Conservation (phyloP, 1,284 basidiomycete genomes). For the Jaminaea rosea region DNA sequence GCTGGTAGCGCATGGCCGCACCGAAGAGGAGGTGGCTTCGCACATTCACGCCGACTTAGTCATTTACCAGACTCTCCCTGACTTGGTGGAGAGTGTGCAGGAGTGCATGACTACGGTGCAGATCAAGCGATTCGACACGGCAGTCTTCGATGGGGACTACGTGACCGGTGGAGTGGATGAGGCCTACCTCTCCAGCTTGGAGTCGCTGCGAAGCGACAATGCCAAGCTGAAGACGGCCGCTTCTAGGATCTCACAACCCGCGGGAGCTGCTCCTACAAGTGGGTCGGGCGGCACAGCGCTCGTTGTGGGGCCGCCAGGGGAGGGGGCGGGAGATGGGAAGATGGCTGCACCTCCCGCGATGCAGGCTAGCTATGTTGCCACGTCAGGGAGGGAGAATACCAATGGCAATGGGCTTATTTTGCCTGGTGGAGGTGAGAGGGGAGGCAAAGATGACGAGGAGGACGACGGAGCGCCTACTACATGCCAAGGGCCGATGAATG, state of each 20-base stretch:
- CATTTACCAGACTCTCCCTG: constrained; percentile 90
- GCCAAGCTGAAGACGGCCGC: constrained; percentile 53
- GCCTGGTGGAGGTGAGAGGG: background rate
- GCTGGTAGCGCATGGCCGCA: constrained; percentile 79
- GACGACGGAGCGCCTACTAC: constrained; percentile 21
- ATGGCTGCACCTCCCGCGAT: constrained; percentile 12
- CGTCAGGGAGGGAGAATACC: background rate
- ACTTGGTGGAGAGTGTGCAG: constrained; percentile 77
- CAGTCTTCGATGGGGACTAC: constrained; percentile 94
- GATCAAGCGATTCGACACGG: constrained; percentile 89
- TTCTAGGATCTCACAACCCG: constrained; percentile 15
- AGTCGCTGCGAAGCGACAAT: constrained; percentile 74
- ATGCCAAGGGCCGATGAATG: constrained; percentile 44
- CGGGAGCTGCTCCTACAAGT: constrained; percentile 15
- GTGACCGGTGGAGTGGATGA: constrained; percentile 91
- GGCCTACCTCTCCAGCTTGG: constrained; percentile 67
- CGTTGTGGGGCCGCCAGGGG: constrained; percentile 9
- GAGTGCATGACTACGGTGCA: constrained; percentile 73
- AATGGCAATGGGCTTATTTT: background rate
- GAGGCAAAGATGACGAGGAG: constrained; percentile 11
- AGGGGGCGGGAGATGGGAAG: constrained; percentile 25
- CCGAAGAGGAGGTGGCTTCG: constrained; percentile 65
- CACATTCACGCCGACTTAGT: constrained; percentile 92
- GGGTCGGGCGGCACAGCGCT: constrained; percentile 15
- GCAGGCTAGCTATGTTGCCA: background rate